A percentile compares a stretch with the other conserved stretches of the same genome.
phyloP scores from a whole-genome alignment of 495 filamentous ascomycete species.

The Trichoderma reesei region DNA sequence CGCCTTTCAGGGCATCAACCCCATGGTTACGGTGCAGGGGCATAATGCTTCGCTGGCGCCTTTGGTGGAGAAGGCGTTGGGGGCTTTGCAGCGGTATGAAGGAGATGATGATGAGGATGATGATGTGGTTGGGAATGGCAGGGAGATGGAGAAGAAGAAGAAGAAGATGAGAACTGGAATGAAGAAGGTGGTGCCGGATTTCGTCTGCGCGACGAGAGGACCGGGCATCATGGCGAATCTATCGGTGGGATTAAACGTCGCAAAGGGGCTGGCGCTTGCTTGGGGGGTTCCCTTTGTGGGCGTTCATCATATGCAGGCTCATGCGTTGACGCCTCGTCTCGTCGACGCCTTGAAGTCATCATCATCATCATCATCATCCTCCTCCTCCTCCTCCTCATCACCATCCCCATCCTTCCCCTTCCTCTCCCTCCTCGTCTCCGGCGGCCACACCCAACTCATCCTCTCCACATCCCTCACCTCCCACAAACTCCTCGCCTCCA shows the following conservation, averaged over 20 bases:
- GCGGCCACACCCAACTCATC: constrained; percentile 83
- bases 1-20: constrained; percentile 66
- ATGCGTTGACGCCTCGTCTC: constrained; percentile 81
- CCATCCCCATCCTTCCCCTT: constrained; percentile 55
- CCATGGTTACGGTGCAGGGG: constrained; percentile 57
- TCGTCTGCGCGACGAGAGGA: constrained; percentile 77
- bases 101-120: constrained; percentile 10
- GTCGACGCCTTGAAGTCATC: constrained; percentile 45
- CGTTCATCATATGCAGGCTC: constrained; percentile 96
- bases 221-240: constrained; percentile 79
- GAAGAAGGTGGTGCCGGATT: constrained; percentile 46
- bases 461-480: constrained; percentile 51
- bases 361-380: constrained; percentile 1
- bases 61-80: constrained; percentile 56
- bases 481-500: constrained; percentile 63
- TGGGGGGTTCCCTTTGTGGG: constrained; percentile 74
- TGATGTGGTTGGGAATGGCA: not conserved
- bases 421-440: constrained; percentile 80
- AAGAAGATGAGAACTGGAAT: constrained; percentile 12
- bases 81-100: constrained; percentile 33
- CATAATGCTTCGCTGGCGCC: constrained; percentile 59
- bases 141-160: constrained; percentile 10
- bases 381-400: constrained; percentile 40
- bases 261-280: constrained; percentile 77
- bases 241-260: constrained; percentile 65